Evolutionary conservation across 352 stramenopile species (phyloP).

Genomic region (Thraustochytrium striatum): DNA sequence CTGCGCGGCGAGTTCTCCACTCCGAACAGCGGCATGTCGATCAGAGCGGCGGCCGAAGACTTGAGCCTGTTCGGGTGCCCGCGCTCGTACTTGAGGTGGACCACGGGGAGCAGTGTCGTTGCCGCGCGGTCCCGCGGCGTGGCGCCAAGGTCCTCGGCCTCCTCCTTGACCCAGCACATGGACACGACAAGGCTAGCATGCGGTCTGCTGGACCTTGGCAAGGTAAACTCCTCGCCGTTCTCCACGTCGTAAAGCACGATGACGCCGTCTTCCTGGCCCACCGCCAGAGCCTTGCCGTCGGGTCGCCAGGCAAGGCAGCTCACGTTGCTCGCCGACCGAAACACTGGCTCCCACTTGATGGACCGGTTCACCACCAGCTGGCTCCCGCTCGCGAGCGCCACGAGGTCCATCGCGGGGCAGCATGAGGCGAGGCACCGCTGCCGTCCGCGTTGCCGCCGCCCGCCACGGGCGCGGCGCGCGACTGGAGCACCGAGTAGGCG

Average conservation of each 20-base stretch:
- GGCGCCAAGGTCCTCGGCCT: neutral
- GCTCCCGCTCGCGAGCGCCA: constrained; percentile 16
- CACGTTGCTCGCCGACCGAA: constrained; percentile 10
- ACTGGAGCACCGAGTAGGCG: neutral
- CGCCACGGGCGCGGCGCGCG: neutral
- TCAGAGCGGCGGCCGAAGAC: constrained; percentile 20
- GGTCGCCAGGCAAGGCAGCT: constrained; percentile 38
- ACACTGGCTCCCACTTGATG: constrained; percentile 40
- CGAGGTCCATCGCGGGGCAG: constrained; percentile 39
- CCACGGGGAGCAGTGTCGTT: neutral
- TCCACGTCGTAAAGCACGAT: constrained; percentile 39
- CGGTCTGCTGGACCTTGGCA: neutral
- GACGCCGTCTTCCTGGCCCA: constrained; percentile 16
- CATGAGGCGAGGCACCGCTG: constrained; percentile 1
- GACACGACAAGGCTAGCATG: neutral
- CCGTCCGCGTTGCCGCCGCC: neutral
- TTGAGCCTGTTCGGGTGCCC: neutral
- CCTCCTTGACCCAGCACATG: constrained; percentile 5
- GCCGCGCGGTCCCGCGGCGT: neutral
- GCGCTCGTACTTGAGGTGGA: too few species aligned
- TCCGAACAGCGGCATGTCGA: constrained; percentile 44
- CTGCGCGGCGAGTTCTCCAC: constrained; percentile 34
- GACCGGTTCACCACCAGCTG: constrained; percentile 25
- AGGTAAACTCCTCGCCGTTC: constrained; percentile 37
- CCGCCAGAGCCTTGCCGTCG: constrained; percentile 31